Evolutionary conservation across 371 early-diverging fungal genomes (phyloP), one percentile per base, ranked within the genome.

Genomic region (Haplosporangium sp.): DNA sequence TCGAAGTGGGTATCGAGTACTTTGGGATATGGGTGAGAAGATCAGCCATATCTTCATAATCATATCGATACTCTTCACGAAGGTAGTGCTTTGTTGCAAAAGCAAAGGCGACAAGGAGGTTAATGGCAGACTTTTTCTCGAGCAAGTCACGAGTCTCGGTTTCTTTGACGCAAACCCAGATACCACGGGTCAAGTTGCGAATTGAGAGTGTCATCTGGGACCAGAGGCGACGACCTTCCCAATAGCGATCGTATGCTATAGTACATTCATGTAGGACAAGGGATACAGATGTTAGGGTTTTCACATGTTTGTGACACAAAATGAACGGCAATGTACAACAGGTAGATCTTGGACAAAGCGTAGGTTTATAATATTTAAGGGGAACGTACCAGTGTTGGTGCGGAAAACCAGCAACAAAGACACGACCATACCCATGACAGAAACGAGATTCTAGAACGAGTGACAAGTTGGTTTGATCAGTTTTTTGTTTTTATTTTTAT

Each of bases 211-310:
- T 86, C 83, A 90, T 85, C 20, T 84, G 83, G 45, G 86, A 86
- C 94, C 94, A 95, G 35, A 89, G 71, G 66, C 88, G 87, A 61
- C 94, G 86, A 15, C 92, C 95, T 76, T 94, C 95, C 92, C 92
- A 94, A 83, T 87, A 94, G 34, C 94, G 87, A 67, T 92, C 90
- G 75, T 91, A 93, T 27, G 91, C 87, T 81, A 69, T 6, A 4
- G 48, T n/a, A 3, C 6, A 15, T 35, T 7, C 3, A 15, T 10
- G 15, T 3, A 27, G 17, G 19, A 45, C 44, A 63, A 45, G 40
- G 7, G 27, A 55, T 11, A n/a, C 11, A 52, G 50, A 64, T 45
- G 13, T 35, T 35, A 37, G 45, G 42, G 60, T 55, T 59, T 59
- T n/a, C 50, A 15, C 15, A 50, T 5, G 44, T 42, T 42, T 5